Base-by-base conservation (phyloP, 2,329 filamentous ascomycete species). In the Massarina eburnea region DNA sequence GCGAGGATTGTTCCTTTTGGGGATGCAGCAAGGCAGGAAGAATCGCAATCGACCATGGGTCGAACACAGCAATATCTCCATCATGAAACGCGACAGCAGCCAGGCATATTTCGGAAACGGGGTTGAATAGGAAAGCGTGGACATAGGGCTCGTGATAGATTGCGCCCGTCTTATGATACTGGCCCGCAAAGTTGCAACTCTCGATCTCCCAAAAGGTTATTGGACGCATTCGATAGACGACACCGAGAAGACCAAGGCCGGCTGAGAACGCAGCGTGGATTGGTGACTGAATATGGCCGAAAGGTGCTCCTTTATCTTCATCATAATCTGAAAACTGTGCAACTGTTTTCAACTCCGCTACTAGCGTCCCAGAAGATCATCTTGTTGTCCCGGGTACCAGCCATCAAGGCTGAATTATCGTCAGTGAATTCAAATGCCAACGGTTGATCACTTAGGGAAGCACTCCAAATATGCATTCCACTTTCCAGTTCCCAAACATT, bases 381-480 rank as follows among this genome's bases (percentile, higher is more conserved):
- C 30, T 33, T 33, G 30, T 33, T 33, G 30, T 33, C 30, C 30
- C 30, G 30, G n/a, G 30, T 33, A 33, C 30, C 30, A 33, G 30
- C 12, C 30, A 33, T 33, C 30, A 33, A 33, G 14, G 30, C 30
- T n/a, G 30, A 7, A 18, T 33, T 14, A 33, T 33, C 30, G 7
- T 33, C 30, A n/a, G 30, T 33, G 30, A 33, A 33, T 7, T 33
- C 30, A 18, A 33, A 33, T 33, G 30, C 30, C 17, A 33, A 33
- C 17, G 30, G 30, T 33, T 33, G 30, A 14, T 33, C 30, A 18
- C 30, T 33, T 14, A 33, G 30, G 6, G 30, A 18, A 7, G 12
- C 17, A n/a, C 30, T 33, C 30, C 30, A 33, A 5, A 33, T 33
- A 14, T n/a, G 12, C 5, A 18, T 5, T 8, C 30, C 30, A n/a